Conservation (phyloP, 2,329 filamentous ascomycete species). For the Claviceps pazoutovae region DNA sequence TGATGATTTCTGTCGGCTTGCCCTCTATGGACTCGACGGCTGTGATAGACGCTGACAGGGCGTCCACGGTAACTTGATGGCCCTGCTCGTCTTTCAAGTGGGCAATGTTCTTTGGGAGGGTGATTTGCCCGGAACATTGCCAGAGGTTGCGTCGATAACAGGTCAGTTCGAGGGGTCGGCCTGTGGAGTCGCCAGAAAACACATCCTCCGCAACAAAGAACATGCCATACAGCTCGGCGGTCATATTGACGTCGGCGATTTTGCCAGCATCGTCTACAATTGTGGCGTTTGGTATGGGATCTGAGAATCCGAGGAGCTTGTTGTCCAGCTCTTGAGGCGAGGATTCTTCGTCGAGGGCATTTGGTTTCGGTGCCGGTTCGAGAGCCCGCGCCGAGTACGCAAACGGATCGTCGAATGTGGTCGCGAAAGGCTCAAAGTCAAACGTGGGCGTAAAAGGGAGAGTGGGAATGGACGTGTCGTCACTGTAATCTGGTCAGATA, state of each 20-base stretch:
- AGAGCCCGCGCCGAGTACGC: slow-evolving; percentile 39
- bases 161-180: slow-evolving; percentile 64
- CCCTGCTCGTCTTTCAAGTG: slow-evolving; percentile 62
- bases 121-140: slow-evolving; percentile 82
- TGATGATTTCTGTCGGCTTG: slow-evolving; percentile 86
- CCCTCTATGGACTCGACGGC: slow-evolving; percentile 87
- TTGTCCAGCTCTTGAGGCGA: slow-evolving; percentile 47
- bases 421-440: slow-evolving; percentile 46
- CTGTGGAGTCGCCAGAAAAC: slow-evolving; percentile 45
- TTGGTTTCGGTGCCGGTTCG: slow-evolving; percentile 28
- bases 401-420: slow-evolving; percentile 53
- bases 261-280: slow-evolving; percentile 53
- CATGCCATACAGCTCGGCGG: slow-evolving; percentile 73
- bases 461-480: slow-evolving; percentile 20
- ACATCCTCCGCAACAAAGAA: slow-evolving; percentile 78
- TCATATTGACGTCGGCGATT: slow-evolving; percentile 50
- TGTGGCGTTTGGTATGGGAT: slow-evolving; percentile 43
- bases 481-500: slow-evolving; percentile 12
- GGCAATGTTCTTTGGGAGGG: slow-evolving; percentile 57
- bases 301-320: slow-evolving; percentile 62
- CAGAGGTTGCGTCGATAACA: slow-evolving; percentile 93
- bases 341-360: slow-evolving; percentile 30
- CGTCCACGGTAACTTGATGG: slow-evolving; percentile 59
- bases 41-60: slow-evolving; percentile 69
- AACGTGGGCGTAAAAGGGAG: slow-evolving; percentile 45